phyloP scores from a whole-genome alignment of 2,329 filamentous ascomycete species.

The Diaporthe humulicola region DNA sequence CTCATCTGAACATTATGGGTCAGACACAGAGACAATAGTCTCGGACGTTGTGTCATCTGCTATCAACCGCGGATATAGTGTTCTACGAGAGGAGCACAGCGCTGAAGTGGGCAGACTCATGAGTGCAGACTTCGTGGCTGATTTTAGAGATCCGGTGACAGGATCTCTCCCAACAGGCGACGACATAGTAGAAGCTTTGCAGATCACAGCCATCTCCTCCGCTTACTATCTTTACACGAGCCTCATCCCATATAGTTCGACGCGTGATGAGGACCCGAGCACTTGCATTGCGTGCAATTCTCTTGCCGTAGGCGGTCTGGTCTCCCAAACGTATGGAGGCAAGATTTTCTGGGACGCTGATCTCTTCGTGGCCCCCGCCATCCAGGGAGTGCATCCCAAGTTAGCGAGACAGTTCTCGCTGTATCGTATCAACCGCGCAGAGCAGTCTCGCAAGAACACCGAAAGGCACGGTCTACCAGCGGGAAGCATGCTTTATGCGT shows the following conservation, averaged over 20 bases:
- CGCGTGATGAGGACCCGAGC: slow-evolving; percentile 30
- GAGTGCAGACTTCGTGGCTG: slow-evolving; percentile 34
- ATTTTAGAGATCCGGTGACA: slow-evolving; percentile 37
- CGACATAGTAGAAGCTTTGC: slow-evolving; percentile 27
- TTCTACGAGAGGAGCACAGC: slow-evolving; percentile 28
- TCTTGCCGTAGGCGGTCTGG: slow-evolving; percentile 46
- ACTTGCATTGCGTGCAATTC: slow-evolving; percentile 40
- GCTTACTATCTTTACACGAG: slow-evolving; percentile 39
- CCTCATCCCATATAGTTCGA: slow-evolving; percentile 29
- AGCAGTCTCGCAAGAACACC: slow-evolving; percentile 71
- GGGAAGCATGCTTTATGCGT: slow-evolving; percentile 70
- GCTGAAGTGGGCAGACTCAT: slow-evolving; percentile 32
- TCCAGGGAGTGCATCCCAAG: slow-evolving; percentile 45
- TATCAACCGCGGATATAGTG: slow-evolving; percentile 13
- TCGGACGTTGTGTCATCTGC: slow-evolving; percentile 24
- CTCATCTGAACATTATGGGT: slow-evolving; percentile 37
- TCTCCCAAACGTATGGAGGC: slow-evolving; percentile 48
- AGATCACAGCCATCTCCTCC: slow-evolving; percentile 37
- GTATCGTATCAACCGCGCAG: slow-evolving; percentile 45
- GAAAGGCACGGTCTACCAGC: slow-evolving; percentile 66
- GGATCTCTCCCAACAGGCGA: slow-evolving; percentile 33
- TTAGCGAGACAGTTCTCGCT: slow-evolving; percentile 46
- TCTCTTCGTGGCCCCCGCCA: slow-evolving; percentile 47
- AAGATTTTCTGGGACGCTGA: slow-evolving; percentile 50
- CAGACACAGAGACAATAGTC: slow-evolving; percentile 17